Percentiles rank a stretch among this genome's conserved stretches.
These are phyloP conservation scores for Tillandsia leiboldiana DNA, from an alignment of 176 grass and related monocot genomes.

Conservation along the genomic window DNA sequence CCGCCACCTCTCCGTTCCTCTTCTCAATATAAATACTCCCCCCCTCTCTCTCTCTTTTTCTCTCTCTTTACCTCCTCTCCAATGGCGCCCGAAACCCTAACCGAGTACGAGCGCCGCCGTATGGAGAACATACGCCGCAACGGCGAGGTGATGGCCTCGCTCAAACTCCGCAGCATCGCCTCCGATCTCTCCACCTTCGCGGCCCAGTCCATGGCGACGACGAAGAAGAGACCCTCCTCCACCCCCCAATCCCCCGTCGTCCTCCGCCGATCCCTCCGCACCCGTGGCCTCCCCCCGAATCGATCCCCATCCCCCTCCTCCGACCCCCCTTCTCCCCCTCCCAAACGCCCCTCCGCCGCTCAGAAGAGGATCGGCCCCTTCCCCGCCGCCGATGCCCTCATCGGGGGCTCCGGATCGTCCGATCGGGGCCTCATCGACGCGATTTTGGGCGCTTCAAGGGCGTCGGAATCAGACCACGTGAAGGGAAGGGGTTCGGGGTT, in stretches of 20 bases:
- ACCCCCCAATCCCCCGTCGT: slow-evolving; percentile 8
- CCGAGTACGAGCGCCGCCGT: slow-evolving; percentile 34
- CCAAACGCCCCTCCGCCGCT: not conserved
- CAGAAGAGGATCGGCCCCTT: slow-evolving; percentile 11
- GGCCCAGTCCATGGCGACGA: slow-evolving; percentile 17
- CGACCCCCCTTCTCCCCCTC: not conserved
- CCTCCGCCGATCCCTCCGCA: slow-evolving; percentile 60
- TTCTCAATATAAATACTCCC: not conserved
- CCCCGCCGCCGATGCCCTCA: slow-evolving; percentile 20
- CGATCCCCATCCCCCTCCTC: not conserved
- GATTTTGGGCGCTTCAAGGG: slow-evolving; percentile 3
- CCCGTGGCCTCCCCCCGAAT: slow-evolving; percentile 36
- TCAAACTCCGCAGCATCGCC: slow-evolving; percentile 32
- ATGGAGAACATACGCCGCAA: slow-evolving; percentile 44
- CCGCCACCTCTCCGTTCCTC: not conserved
- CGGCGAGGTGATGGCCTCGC: slow-evolving; percentile 42
- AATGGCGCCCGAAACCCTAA: not conserved
- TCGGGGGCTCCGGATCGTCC: not conserved
- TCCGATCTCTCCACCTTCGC: slow-evolving; percentile 42
- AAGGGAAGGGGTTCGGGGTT: slow-evolving; percentile 3
- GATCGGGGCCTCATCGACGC: slow-evolving; percentile 12
- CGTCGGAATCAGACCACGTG: not conserved
- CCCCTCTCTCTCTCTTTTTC: not conserved
- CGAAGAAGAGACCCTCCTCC: slow-evolving; percentile 3
- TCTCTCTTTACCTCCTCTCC: not conserved